Conservation (phyloP, 805 yeast species). For the Lipomyces orientalis region DNA sequence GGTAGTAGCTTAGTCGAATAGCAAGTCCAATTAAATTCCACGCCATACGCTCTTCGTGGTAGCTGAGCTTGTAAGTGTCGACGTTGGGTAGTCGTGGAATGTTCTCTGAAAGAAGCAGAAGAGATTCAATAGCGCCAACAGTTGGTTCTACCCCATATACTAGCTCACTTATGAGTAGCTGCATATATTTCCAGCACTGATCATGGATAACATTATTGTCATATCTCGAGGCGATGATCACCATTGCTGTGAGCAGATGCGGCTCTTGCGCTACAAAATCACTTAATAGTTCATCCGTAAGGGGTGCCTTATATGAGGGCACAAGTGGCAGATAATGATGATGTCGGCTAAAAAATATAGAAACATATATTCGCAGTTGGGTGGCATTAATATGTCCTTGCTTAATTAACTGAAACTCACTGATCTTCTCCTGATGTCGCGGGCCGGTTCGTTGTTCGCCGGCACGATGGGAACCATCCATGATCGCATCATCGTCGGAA, state of each 20-base stretch:
- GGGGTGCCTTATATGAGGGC: slow-evolving; percentile 12
- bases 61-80: slow-evolving; percentile 18
- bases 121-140: slow-evolving; percentile 38
- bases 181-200: slow-evolving; percentile 30
- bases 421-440: slow-evolving; percentile 21
- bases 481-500: background rate
- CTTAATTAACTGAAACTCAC: slow-evolving; percentile 26
- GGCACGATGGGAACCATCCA: background rate
- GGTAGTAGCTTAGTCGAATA: slow-evolving; percentile 35
- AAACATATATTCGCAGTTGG: slow-evolving; percentile 30
- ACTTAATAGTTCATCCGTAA: slow-evolving; percentile 24
- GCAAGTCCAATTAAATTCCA: slow-evolving; percentile 41
- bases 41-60: slow-evolving; percentile 35
- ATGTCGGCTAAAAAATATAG: slow-evolving; percentile 36
- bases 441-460: background rate
- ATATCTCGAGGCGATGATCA: slow-evolving; percentile 26
- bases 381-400: slow-evolving; percentile 29
- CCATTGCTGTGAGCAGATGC: slow-evolving; percentile 23
- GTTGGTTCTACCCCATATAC: slow-evolving; percentile 33
- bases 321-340: slow-evolving; percentile 33
- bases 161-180: slow-evolving; percentile 20
- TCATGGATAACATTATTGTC: slow-evolving; percentile 26
- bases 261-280: slow-evolving; percentile 25
- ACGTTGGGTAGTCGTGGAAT: slow-evolving; percentile 30
- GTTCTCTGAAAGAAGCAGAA: slow-evolving; percentile 39